A percentile compares a stretch with the other conserved stretches of the same genome.
phyloP scores from a whole-genome alignment of 257 asterid genomes.

The Forsythia suspensa region DNA sequence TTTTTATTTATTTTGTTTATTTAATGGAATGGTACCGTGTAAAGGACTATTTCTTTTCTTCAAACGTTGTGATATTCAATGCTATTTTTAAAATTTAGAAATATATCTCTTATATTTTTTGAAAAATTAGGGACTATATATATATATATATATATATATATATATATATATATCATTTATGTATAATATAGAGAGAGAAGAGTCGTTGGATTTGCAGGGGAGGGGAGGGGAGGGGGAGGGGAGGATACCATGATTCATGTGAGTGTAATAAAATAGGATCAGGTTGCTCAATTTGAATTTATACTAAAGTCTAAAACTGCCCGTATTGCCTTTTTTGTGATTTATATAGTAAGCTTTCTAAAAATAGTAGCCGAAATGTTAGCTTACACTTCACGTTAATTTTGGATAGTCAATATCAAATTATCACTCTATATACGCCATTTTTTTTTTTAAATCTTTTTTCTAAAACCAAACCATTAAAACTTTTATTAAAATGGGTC shows the following conservation, averaged over 20 bases:
- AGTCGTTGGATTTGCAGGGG: slow-evolving; percentile 35
- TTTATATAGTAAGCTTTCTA: background rate
- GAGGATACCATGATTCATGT: slow-evolving; percentile 31
- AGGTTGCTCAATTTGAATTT: slow-evolving; percentile 17
- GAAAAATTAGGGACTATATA: no score
- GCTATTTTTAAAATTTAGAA: no score
- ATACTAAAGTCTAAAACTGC: background rate
- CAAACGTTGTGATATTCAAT: no score
- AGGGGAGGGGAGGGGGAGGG: background rate
- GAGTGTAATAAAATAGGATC: slow-evolving; percentile 43
- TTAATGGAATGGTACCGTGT: no score
- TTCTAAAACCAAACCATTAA: no score
- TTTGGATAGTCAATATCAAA: background rate
- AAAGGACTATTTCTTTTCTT: no score
- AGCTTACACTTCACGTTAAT: background rate
- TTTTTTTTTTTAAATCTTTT: no score
- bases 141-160: no score
- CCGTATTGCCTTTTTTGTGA: background rate
- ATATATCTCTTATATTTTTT: no score
- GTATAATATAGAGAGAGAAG: slow-evolving; percentile 25
- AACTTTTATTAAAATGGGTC: background rate
- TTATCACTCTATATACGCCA: background rate
- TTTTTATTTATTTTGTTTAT: no score
- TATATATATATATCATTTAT: no score
- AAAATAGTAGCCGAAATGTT: background rate